Evolutionary conservation across 768 basidiomycete genomes (phyloP).

Genomic region (Phanerochaete carnosa): DNA sequence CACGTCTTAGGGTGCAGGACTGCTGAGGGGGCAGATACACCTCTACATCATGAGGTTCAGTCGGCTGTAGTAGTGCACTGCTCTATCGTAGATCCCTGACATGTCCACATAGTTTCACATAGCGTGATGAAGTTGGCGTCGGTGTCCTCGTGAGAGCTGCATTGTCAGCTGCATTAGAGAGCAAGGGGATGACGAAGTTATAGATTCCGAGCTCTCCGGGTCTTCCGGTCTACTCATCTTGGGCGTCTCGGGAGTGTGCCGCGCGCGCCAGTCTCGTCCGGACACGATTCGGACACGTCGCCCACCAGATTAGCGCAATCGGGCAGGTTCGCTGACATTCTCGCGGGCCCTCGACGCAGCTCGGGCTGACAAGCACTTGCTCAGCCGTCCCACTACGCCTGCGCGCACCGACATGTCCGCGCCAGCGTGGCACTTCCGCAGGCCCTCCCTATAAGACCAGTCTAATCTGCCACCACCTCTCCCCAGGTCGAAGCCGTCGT

Average conservation of each 20-base stretch:
- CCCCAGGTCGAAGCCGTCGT: background rate
- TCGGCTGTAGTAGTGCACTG: too few species aligned
- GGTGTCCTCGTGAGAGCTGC: too few species aligned
- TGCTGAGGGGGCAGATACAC: too few species aligned
- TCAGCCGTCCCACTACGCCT: background rate
- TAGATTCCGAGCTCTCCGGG: too few species aligned
- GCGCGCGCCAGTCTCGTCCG: too few species aligned
- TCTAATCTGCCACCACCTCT: background rate
- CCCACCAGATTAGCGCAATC: background rate
- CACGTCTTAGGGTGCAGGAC: too few species aligned
- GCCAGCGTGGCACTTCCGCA: background rate
- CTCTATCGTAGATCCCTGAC: too few species aligned
- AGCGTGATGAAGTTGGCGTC: too few species aligned
- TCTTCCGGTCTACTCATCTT: background rate
- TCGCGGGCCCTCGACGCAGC: background rate
- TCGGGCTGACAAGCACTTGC: background rate
- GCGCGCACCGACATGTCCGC: background rate
- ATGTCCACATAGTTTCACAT: too few species aligned
- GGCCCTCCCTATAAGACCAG: conserved; percentile 1
- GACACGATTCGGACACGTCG: conserved; percentile 9
- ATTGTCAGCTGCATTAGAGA: too few species aligned
- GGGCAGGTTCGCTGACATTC: background rate
- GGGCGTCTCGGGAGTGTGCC: background rate
- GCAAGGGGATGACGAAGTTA: too few species aligned
- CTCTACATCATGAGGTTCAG: too few species aligned